Evolutionary conservation across 352 stramenopile genomes (phyloP).

Genomic region (Hyaloperonospora brassicae): DNA sequence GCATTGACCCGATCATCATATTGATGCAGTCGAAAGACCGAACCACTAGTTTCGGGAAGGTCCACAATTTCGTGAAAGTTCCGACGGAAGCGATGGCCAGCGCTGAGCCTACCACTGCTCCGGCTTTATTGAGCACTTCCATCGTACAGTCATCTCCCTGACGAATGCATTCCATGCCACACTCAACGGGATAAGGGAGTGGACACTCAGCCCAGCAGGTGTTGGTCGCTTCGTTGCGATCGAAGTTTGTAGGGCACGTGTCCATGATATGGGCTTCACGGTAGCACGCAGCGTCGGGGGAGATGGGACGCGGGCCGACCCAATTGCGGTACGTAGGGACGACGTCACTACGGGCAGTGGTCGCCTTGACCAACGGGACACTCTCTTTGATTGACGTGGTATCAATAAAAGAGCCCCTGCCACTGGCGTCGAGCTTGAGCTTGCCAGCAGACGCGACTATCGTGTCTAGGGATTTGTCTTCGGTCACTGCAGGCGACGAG

Average conservation of each 20-base stretch:
- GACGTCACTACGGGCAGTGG: background rate
- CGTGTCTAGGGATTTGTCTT: no score
- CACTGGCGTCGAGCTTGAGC: background rate
- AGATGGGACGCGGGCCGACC: background rate
- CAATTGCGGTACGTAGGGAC: background rate
- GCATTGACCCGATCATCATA: constrained; percentile 32
- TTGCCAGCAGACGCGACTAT: no score
- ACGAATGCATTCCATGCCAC: constrained; percentile 32
- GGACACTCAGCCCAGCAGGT: constrained; percentile 35
- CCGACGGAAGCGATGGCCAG: constrained; percentile 27
- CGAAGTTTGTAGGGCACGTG: constrained; percentile 17
- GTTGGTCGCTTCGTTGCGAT: constrained; percentile 6
- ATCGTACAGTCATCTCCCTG: constrained; percentile 40
- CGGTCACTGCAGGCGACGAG: background rate
- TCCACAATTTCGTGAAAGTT: constrained; percentile 23
- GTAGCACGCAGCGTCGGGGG: constrained; percentile 19
- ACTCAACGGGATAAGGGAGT: constrained; percentile 29
- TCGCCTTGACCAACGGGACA: background rate
- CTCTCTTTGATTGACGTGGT: background rate
- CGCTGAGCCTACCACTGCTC: constrained; percentile 22
- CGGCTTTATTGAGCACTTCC: constrained; percentile 31
- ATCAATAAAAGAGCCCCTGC: background rate
- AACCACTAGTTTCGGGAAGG: constrained; percentile 25
- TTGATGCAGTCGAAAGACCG: constrained; percentile 36
- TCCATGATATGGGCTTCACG: constrained; percentile 26